These are phyloP conservation scores for Kodamaea kaohsiungensis DNA, from an alignment of 805 yeast genomes.

Conservation along the genomic window DNA sequence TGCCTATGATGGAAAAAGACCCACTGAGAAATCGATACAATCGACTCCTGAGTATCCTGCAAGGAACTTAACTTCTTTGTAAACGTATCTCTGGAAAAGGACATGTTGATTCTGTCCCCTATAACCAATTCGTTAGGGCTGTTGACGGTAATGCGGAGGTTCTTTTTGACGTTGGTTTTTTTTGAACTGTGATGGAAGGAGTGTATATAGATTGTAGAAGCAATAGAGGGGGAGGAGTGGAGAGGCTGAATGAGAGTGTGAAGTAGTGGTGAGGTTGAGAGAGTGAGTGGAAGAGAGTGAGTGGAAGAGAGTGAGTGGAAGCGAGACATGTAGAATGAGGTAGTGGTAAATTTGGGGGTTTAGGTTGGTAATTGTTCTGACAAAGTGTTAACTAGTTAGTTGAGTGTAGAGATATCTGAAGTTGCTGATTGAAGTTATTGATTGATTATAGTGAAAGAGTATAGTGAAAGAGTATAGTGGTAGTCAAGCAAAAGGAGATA, in stretches of 20 bases:
- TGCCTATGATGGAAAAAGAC: slow-evolving; percentile 65
- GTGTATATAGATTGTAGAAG: not conserved
- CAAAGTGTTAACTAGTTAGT: too few species aligned
- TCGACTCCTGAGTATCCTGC: slow-evolving; percentile 68
- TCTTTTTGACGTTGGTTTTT: not conserved
- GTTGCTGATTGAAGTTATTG: too few species aligned
- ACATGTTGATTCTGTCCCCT: slow-evolving; percentile 29
- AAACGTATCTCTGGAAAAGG: slow-evolving; percentile 53
- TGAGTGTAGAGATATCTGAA: too few species aligned
- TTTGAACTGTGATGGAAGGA: not conserved
- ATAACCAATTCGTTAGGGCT: not conserved
- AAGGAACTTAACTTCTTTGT: slow-evolving; percentile 46
- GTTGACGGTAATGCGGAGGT: not conserved
- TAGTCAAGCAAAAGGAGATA: too few species aligned
- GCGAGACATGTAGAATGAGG: too few species aligned
- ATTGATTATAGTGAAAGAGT: too few species aligned
- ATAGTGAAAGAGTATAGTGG: too few species aligned
- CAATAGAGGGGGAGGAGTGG: not conserved
- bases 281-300: too few species aligned
- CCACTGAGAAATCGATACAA: slow-evolving; percentile 76
- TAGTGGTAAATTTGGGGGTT: too few species aligned
- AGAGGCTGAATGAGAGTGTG: not conserved
- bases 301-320: too few species aligned
- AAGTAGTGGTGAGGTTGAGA: not conserved
- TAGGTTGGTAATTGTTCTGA: too few species aligned